Conservation (phyloP, 768 basidiomycete genomes). For the Favolaschia claudopus region DNA sequence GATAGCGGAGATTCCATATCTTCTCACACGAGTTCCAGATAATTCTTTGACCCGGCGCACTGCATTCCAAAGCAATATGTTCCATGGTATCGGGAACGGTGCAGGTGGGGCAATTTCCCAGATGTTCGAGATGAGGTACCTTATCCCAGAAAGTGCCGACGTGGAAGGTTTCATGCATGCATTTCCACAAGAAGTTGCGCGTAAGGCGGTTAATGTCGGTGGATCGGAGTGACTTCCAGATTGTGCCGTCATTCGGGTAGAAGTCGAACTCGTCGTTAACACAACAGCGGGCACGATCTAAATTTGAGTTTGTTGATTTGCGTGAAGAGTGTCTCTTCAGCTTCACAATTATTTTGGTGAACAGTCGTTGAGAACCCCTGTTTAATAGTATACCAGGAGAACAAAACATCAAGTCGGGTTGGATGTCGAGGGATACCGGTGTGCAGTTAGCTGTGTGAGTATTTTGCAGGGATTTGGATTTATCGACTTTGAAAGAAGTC, state of each 20-base stretch:
- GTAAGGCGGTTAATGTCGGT: neutral
- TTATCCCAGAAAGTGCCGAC: constrained; percentile 25
- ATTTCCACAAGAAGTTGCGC: constrained; percentile 14
- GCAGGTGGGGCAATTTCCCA: constrained; percentile 22
- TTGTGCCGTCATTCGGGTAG: neutral
- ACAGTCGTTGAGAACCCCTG: neutral
- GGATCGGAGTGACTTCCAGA: constrained; percentile 5
- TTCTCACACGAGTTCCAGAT: constrained; percentile 6
- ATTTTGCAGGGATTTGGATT: neutral
- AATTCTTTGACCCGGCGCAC: neutral
- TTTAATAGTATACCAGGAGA: neutral
- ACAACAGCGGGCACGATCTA: neutral
- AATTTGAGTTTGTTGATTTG: neutral
- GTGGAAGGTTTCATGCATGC: constrained; percentile 1
- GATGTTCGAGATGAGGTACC: constrained; percentile 12
- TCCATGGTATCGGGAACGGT: constrained; percentile 12
- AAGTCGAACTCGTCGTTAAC: neutral
- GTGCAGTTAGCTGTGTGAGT: neutral
- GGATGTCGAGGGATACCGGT: neutral
- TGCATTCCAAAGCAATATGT: constrained; percentile 18
- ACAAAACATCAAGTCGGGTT: neutral
- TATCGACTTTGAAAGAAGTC: neutral
- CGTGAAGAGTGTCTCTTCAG: neutral
- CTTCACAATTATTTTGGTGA: neutral
- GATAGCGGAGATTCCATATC: neutral